Evolutionary conservation across 306 rosid species (phyloP), one percentile per base, ranked within the genome.

Genomic region (Ormosia semicastrata): DNA sequence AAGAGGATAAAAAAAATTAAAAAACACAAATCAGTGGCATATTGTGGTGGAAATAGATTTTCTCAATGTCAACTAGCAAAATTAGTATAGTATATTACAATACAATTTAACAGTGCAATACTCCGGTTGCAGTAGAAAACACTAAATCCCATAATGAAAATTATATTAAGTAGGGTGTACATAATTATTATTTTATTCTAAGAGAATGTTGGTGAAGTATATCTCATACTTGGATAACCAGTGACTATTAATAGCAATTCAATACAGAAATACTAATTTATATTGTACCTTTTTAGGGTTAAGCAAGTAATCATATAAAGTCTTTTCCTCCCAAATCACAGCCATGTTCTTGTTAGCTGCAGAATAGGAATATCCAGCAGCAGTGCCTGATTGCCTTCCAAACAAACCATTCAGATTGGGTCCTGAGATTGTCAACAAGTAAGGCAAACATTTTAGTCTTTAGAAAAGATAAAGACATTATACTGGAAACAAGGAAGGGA

Each of bases 331-430:
- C 98, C 98, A 94, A 36, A 0, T 83, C 81, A 94, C 98, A 69
- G 98, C 98, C 98, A 87, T 94, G 86, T 84, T 91, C 89, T 94
- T 94, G 92, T 94, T 94, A 75, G 98, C 98, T 46, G 97, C 63
- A 7, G 98, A 94, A 66, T 94, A 94, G 8, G 98, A 94, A 82
- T 92, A 94, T 36, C 98, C 98, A 0, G 95, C 54, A 41, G 94
- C 89, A n/a, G 98, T 94, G 50, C 98, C 98, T 7, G 98, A 94
- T 86, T 94, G 98, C 92, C 98, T 90, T 82, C 98, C 98, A 30
- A 94, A 89, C 83, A 94, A 73, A 10, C 95, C 97, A 85, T 94
- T 92, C 65, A 94, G 89, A 85, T 94, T 94, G 73, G 98, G 98
- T 17, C 98, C 98, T 94, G 92, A 50, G 34, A 84, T 71, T 9